These are phyloP conservation scores for Fusarium sp. DNA, from an alignment of 2,329 filamentous ascomycete genomes.

Conservation along the genomic window DNA sequence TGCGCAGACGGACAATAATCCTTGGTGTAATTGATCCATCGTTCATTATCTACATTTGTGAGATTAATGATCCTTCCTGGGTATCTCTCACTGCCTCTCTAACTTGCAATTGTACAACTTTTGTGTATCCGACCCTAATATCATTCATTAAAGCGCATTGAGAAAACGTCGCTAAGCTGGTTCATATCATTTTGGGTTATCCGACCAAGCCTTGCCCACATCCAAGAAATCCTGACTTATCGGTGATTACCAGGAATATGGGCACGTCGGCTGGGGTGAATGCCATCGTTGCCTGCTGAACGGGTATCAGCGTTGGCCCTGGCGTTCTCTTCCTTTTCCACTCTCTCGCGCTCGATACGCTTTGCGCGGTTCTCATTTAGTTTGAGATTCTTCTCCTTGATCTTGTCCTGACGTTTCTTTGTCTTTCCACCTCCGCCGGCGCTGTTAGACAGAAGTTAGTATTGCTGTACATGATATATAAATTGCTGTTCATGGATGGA, in stretches of 20 bases:
- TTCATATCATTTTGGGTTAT: not conserved
- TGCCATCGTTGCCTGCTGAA: slow-evolving; percentile 50
- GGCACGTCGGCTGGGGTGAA: slow-evolving; percentile 66
- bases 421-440: slow-evolving; percentile 89
- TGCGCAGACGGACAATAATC: not conserved
- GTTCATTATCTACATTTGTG: slow-evolving; percentile 5
- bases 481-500: slow-evolving; percentile 13
- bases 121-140: slow-evolving; percentile 34
- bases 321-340: slow-evolving; percentile 48
- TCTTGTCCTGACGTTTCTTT: slow-evolving; percentile 77
- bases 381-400: slow-evolving; percentile 87
- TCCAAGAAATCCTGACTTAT: slow-evolving; percentile 9
- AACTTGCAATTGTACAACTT: slow-evolving; percentile 39
- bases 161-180: not conserved
- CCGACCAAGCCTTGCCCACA: not conserved
- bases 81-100: slow-evolving; percentile 46
- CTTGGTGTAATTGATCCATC: not conserved
- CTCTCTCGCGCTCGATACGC: slow-evolving; percentile 61
- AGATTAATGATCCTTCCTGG: slow-evolving; percentile 46
- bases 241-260: slow-evolving; percentile 42
- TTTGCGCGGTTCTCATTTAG: slow-evolving; percentile 74
- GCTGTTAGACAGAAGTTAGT: slow-evolving; percentile 56
- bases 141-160: slow-evolving; percentile 22
- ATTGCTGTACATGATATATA: slow-evolving; percentile 1
- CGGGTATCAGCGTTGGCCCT: slow-evolving; percentile 41